phyloP scores from a whole-genome alignment of 495 filamentous ascomycete genomes.

The Trichoderma reesei region DNA sequence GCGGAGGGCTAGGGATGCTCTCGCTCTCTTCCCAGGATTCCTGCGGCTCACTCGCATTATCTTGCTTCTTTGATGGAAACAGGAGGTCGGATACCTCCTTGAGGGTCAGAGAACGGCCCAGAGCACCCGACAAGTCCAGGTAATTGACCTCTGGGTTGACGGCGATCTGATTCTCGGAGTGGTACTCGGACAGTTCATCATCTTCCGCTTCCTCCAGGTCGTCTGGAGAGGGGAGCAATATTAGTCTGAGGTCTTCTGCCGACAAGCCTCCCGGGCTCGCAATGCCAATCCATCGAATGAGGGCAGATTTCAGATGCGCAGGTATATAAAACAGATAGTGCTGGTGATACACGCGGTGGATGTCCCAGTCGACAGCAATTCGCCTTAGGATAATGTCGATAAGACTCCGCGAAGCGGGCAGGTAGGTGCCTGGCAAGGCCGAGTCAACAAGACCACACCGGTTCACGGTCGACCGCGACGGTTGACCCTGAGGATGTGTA shows the following conservation, averaged over 20 bases:
- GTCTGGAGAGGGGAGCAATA: constrained; percentile 26
- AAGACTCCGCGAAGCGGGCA: constrained; percentile 40
- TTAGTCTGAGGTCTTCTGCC: constrained; percentile 29
- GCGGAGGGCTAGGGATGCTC: constrained; percentile 18
- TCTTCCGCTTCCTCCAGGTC: constrained; percentile 21
- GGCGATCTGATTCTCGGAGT: too few species aligned
- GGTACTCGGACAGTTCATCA: constrained; percentile 13
- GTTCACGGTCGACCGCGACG: background rate
- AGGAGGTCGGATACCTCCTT: constrained; percentile 50
- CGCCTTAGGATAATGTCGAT: constrained; percentile 46
- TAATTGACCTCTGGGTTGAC: constrained; percentile 45
- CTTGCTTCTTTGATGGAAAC: constrained; percentile 16
- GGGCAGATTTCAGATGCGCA: constrained; percentile 44
- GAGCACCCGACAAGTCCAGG: constrained; percentile 54
- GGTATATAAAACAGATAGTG: constrained; percentile 57
- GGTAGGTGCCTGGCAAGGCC: constrained; percentile 25
- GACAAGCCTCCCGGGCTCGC: constrained; percentile 38
- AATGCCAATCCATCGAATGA: constrained; percentile 55
- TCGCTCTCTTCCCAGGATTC: constrained; percentile 34
- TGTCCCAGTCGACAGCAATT: constrained; percentile 61
- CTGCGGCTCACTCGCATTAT: constrained; percentile 19
- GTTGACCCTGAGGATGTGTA: background rate
- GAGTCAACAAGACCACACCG: background rate
- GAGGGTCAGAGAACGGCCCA: constrained; percentile 50
- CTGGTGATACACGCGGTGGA: constrained; percentile 55